A percentile compares a stretch with the other conserved stretches of the same genome.
Evolutionary conservation across 1,284 basidiomycete genomes (phyloP).

Genomic region (Blastosporella zonata): DNA sequence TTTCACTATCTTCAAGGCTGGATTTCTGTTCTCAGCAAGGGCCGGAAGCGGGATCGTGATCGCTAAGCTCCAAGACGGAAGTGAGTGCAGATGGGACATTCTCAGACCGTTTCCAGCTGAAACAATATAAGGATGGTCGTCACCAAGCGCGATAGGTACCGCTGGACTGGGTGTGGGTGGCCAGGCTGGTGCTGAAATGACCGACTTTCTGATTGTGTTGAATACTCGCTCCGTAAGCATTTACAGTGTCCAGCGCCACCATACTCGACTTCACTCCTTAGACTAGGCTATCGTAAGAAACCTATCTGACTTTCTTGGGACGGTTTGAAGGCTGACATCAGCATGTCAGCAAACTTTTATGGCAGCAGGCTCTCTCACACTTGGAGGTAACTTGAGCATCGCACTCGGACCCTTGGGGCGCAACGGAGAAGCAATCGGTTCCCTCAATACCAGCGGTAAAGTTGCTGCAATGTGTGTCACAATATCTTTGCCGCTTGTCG

Average conservation of each 20-base stretch:
- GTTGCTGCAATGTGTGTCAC: slow-evolving; percentile 82
- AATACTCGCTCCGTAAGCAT: slow-evolving; percentile 73
- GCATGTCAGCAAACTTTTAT: slow-evolving; percentile 80
- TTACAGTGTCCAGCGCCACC: neutral
- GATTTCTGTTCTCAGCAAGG: slow-evolving; percentile 73
- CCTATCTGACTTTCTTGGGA: too few species aligned
- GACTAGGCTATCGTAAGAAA: slow-evolving; percentile 60
- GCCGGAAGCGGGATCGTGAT: slow-evolving; percentile 94
- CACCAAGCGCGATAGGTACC: slow-evolving; percentile 94
- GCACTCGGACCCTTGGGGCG: slow-evolving; percentile 93
- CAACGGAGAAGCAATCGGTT: slow-evolving; percentile 90
- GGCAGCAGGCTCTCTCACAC: slow-evolving; percentile 88
- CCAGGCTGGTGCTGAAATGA: slow-evolving; percentile 84
- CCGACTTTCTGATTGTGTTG: slow-evolving; percentile 92
- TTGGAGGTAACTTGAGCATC: slow-evolving; percentile 92
- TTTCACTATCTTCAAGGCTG: slow-evolving; percentile 78
- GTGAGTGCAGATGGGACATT: slow-evolving; percentile 44
- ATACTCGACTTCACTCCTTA: too few species aligned
- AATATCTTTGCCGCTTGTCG: slow-evolving; percentile 1
- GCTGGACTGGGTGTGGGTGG: slow-evolving; percentile 90
- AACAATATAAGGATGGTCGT: slow-evolving; percentile 75
- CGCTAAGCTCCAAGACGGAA: slow-evolving; percentile 78
- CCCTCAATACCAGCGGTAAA: slow-evolving; percentile 84
- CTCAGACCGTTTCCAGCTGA: neutral
- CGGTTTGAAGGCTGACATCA: too few species aligned